A percentile compares a stretch with the other conserved stretches of the same genome.
These are phyloP conservation scores for Crithidia sp. DNA, from an alignment of 208 protist genomes.

Conservation along the genomic window DNA sequence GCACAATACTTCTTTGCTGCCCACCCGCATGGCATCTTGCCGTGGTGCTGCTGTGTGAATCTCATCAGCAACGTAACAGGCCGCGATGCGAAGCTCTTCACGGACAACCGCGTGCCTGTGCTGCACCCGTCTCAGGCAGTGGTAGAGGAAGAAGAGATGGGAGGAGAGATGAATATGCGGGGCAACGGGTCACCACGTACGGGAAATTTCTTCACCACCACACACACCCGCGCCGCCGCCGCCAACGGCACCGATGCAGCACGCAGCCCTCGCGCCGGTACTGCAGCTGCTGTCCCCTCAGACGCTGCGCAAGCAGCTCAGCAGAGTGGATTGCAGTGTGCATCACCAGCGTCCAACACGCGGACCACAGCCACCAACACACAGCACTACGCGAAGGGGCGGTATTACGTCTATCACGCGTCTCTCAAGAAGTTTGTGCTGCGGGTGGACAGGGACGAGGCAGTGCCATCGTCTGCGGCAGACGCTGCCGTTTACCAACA, in stretches of 20 bases:
- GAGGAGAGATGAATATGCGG: no score
- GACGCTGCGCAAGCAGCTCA: no score
- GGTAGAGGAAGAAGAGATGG: no score
- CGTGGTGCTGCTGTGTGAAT: slow-evolving; percentile 44
- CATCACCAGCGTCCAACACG: background rate
- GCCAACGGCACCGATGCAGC: background rate
- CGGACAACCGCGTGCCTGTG: slow-evolving; percentile 31
- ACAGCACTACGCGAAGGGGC: slow-evolving; percentile 14
- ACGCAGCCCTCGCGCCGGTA: no score
- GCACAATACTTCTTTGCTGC: slow-evolving; percentile 58
- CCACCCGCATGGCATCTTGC: slow-evolving; percentile 65
- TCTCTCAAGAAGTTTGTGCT: slow-evolving; percentile 27
- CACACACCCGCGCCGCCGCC: slow-evolving; percentile 10
- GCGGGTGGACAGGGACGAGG: slow-evolving; percentile 29
- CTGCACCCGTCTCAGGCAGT: background rate
- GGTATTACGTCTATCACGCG: slow-evolving; percentile 39
- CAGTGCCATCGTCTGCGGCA: slow-evolving; percentile 18
- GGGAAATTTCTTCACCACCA: slow-evolving; percentile 18
- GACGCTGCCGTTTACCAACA: slow-evolving; percentile 9
- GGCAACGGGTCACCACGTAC: no score
- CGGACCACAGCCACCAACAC: background rate
- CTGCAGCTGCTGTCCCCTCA: background rate
- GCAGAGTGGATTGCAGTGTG: background rate
- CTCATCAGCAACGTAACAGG: slow-evolving; percentile 40
- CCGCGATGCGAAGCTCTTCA: slow-evolving; percentile 36